Base-by-base conservation (phyloP, 345 rosid genomes). In the Populus davidiana region DNA sequence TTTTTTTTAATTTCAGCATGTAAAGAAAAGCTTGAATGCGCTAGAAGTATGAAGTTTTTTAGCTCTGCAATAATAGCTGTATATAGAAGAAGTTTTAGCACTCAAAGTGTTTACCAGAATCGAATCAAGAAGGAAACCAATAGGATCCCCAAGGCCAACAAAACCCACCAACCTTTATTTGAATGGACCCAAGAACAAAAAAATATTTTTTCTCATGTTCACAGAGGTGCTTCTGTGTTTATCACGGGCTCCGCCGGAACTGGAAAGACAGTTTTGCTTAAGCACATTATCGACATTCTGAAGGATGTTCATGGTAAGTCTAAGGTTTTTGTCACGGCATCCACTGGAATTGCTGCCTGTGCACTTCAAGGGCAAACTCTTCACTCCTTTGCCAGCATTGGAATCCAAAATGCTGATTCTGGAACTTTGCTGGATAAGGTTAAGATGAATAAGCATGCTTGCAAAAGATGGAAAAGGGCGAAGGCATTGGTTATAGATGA, bases 341-440 rank as follows among this genome's bases (percentile, higher is more conserved):
- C 88, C 11, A 86, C 88, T 23, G 88, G 88, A 17, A 68, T 73
- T 39, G 85, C 88, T 12, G 82, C 88, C 3, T 86, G 86, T n/a
- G 79, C 81, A 14, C 69, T 86, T 25, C 23, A 59, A 12, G 88
- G 88, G 52, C 83, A 78, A 25, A 83, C 88, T 0, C 59, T 86
- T 54, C 83, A 86, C 39, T 86, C 88, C 0, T 86, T 86, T 71
- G 83, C 86, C 0, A 86, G 85, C 27, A 52, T 83, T 59, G 79
- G 77, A 72, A 31, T 18, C 17, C 25, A 39, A 10, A 20, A 16
- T 5, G 38, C 8, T 5, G 74, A 69, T 67, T 61, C 27, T 33
- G 56, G 71, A 7, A 41, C 67, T 27, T 62, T 83, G 74, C 25
- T 77, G 7, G 72, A 74, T 67, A 69, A 49, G 70, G 79, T 86